Evolutionary conservation across 164 flowering plant species (phyloP), one percentile per base, ranked within the genome.

Genomic region (Cinnamomum micranthum): DNA sequence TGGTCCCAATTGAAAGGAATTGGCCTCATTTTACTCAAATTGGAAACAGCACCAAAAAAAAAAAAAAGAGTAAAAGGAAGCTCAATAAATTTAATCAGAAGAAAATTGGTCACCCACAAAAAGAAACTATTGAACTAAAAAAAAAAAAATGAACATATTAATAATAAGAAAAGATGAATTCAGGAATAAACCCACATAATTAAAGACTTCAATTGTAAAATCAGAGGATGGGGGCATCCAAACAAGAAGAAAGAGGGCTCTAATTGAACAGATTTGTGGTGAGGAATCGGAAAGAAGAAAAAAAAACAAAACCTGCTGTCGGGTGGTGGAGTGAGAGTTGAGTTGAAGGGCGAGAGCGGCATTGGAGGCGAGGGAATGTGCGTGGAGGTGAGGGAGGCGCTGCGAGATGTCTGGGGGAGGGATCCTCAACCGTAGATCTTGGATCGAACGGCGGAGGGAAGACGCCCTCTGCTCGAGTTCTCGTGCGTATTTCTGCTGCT

Each of bases 381-480:
- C 99, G 73, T 90, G 97, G 73, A 95, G 89, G 77, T 93, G 91
- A 52, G 97, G 97, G 20, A 95, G 97, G 68, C 97, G 94, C 72
- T 90, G 92, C 58, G 98, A 85, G 81, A 91, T 90, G 75, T 91
- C 89, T 23, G 94, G 83, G 2, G 97, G 98, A 75, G 97, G 97
- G 67, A 95, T 75, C 78, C 97, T 76, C 17, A 86, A 85, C 60
- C 97, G 91, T 58, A 95, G 91, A 86, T 95, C 97, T 70, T 86
- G 94, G 86, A 95, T 90, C 84, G 86, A 76, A 51, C 97, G 95
- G 79, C 79, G 84, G 31, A 95, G 84, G 23, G 88, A 78, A 22
- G 87, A 67, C 0, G 97, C 90, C 73, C 80, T 89, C 27, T 28
- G 81, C 62, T 89, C 90, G 66, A 93, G 77, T 25, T 93, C 90